Base-by-base conservation (phyloP, 2,329 filamentous ascomycete genomes). In the Phaeoacremonium minimum region DNA sequence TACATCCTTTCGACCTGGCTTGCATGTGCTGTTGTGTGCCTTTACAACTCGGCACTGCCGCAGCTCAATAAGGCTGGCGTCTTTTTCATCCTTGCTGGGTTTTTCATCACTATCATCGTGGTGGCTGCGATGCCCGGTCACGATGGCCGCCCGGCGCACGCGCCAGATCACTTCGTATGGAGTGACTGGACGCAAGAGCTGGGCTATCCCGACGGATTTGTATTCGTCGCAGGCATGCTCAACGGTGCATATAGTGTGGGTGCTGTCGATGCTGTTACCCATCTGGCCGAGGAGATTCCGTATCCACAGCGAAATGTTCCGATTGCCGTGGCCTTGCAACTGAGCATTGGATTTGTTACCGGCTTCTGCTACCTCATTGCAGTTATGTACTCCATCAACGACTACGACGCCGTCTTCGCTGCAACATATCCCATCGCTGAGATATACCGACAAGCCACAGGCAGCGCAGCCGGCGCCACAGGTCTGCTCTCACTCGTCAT, bases 211-310 rank as follows among this genome's bases (percentile, higher is more conserved):
- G 45, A 64, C 19, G 63, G 62, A 0, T 63, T 68, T 37, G 63
- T 67, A 3, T 67, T 67, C 32, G 49, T 61, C 4, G 51, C 55
- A 1, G 62, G 62, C 2, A 66, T 66, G 62, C 55, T 65, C n/a
- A 87, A 87, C 47, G 83, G 80, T 9, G 82, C 82, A 4, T 87
- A 77, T 51, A 74, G 76, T 30, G 75, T 86, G 9, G 83, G 81
- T 6, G 75, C 77, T 2, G 75, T 80, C 1, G 83, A 87, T 50
- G 75, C 77, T 32, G 74, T 78, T 2, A 75, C 75, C 2, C 82
- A 85, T 50, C 53, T 84, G 28, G 74, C 77, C 0, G 80, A 85
- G 53, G 80, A 85, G 53, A 80, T 83, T 28, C 77, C 67, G 0
- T 43, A 62, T 29, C 69, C 71, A 0, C 58, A 60, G 33, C 56